Percentiles rank a stretch among this genome's conserved stretches.
phyloP scores from a whole-genome alignment of 352 stramenopile genomes.

The Globisporangium barbulae region DNA sequence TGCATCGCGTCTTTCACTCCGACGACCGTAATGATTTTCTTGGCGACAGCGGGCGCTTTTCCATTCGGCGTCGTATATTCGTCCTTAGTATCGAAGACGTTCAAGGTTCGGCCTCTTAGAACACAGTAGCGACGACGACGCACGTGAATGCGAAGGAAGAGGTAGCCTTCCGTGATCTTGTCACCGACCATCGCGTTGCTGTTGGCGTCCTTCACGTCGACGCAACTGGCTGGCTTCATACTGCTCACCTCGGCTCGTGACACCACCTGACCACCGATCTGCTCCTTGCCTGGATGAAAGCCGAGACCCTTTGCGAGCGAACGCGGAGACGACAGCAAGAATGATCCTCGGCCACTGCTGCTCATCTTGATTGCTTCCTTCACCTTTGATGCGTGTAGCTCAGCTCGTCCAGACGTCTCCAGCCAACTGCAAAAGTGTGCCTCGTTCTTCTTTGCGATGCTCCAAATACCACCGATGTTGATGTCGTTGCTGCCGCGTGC shows the following conservation, averaged over 20 bases:
- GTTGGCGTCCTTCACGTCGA: not conserved
- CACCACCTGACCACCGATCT: constrained; percentile 14
- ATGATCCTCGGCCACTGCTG: constrained; percentile 12
- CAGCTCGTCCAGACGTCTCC: not conserved
- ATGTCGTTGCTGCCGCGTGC: not conserved
- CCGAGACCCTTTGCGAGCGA: constrained; percentile 18
- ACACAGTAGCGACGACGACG: constrained; percentile 69
- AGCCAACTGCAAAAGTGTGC: not conserved
- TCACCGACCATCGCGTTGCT: not conserved
- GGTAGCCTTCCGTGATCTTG: constrained; percentile 53
- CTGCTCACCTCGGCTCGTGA: not conserved
- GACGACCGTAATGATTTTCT: constrained; percentile 62
- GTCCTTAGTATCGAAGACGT: constrained; percentile 66
- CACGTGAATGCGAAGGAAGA: constrained; percentile 55
- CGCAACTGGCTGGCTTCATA: not conserved
- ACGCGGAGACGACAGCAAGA: constrained; percentile 18
- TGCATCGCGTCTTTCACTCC: constrained; percentile 61
- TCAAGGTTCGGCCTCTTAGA: constrained; percentile 45
- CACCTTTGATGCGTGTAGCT: not conserved
- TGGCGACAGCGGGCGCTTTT: constrained; percentile 22
- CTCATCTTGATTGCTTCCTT: not conserved
- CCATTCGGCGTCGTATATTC: constrained; percentile 11
- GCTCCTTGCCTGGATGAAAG: constrained; percentile 12
- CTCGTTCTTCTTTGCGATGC: not conserved
- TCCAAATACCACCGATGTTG: not conserved